phyloP scores from a whole-genome alignment of 2,329 filamentous ascomycete species.

The Microsporum canis region DNA sequence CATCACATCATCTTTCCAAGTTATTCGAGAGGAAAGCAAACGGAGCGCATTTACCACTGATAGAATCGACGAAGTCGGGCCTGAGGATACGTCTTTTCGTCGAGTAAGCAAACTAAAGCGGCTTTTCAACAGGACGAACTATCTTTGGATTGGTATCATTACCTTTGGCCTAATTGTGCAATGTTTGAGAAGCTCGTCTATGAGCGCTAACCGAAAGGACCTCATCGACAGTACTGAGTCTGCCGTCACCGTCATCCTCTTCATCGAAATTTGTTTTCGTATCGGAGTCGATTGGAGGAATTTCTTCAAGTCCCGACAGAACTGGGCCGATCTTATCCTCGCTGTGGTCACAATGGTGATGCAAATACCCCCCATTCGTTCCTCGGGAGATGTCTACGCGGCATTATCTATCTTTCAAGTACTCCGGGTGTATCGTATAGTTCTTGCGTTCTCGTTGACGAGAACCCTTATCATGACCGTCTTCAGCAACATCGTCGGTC shows the following conservation, averaged over 20 bases:
- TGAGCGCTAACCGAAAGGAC: constrained; percentile 48
- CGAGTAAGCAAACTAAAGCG: constrained; percentile 48
- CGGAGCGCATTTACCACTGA: constrained; percentile 82
- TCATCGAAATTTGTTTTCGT: constrained; percentile 71
- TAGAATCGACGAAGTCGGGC: constrained; percentile 43
- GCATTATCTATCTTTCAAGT: constrained; percentile 94
- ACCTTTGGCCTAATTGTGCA: constrained; percentile 68
- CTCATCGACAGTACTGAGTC: constrained; percentile 66
- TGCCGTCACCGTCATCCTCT: constrained; percentile 63
- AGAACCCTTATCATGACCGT: constrained; percentile 75
- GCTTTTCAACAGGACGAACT: constrained; percentile 60
- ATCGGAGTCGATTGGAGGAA: constrained; percentile 67
- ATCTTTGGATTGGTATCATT: constrained; percentile 73
- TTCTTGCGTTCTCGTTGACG: constrained; percentile 78
- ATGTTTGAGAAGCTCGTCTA: constrained; percentile 62
- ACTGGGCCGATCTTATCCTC: constrained; percentile 68
- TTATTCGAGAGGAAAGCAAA: constrained; percentile 92
- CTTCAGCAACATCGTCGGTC: constrained; percentile 80
- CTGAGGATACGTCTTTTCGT: constrained; percentile 25
- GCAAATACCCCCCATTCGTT: constrained; percentile 66
- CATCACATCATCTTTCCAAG: constrained; percentile 96
- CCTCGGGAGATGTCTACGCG: constrained; percentile 60
- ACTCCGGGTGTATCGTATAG: constrained; percentile 78
- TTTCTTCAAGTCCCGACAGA: constrained; percentile 63
- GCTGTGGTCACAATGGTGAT: constrained; percentile 76